phyloP scores from a whole-genome alignment of 768 basidiomycete species.

The Strobilomyces echinocephalus region DNA sequence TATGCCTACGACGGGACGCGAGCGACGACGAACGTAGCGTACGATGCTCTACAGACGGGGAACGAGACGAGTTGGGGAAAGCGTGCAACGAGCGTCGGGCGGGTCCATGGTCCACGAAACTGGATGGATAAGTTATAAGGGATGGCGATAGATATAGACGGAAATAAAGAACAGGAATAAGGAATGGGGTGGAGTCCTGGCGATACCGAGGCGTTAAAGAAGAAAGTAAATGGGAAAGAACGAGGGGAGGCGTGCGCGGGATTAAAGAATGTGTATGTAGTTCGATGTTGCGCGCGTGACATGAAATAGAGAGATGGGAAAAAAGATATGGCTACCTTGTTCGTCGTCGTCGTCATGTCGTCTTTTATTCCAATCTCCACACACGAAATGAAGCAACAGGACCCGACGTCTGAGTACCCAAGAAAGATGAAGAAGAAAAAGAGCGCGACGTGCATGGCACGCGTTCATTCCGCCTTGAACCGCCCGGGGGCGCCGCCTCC shows the following conservation, averaged over 20 bases:
- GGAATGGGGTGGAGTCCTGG: not conserved
- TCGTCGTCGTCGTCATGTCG: not conserved
- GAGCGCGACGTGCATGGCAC: not conserved
- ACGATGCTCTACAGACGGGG: slow-evolving; percentile 14
- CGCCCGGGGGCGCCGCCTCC: slow-evolving; percentile 61
- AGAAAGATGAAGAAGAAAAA: not conserved
- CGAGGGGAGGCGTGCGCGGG: not conserved
- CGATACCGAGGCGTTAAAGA: not conserved
- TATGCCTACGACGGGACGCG: not conserved
- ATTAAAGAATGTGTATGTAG: not conserved
- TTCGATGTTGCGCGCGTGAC: not conserved
- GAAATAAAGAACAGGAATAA: not conserved
- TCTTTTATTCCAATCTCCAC: not conserved
- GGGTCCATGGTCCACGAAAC: slow-evolving; percentile 5
- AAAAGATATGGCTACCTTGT: not conserved
- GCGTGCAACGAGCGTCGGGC: slow-evolving; percentile 7
- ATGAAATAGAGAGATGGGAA: not conserved
- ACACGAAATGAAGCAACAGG: slow-evolving; percentile 16
- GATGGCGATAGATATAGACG: not conserved
- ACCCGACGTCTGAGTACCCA: slow-evolving; percentile 2
- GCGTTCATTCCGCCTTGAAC: slow-evolving; percentile 42
- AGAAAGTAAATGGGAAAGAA: not conserved
- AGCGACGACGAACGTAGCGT: not conserved
- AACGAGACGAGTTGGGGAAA: not conserved
- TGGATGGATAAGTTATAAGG: slow-evolving; percentile 2